phyloP scores from a whole-genome alignment of 2,329 filamentous ascomycete genomes.

The Myriangium duriaei region DNA sequence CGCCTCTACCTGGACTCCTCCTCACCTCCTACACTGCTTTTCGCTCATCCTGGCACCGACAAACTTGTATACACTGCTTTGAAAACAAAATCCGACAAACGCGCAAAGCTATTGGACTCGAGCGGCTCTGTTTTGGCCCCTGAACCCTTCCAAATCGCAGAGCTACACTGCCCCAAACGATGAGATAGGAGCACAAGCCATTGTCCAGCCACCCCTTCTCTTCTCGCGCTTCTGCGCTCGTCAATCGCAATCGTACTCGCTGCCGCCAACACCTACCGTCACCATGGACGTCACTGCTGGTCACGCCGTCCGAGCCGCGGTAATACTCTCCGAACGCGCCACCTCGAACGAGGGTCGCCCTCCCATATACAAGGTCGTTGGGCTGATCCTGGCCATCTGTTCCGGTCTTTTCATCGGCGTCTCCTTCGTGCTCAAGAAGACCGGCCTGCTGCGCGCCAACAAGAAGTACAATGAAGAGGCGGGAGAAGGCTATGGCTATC shows the following conservation, averaged over 20 bases:
- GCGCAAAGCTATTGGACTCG: too few species aligned
- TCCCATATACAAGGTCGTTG: constrained; percentile 66
- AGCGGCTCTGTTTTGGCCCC: too few species aligned
- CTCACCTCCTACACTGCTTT: too few species aligned
- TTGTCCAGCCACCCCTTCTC: constrained; percentile 3
- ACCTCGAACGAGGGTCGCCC: constrained; percentile 34
- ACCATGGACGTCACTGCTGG: constrained; percentile 31
- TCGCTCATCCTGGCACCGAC: too few species aligned
- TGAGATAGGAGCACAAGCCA: too few species aligned
- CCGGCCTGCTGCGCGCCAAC: constrained; percentile 81
- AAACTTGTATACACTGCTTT: too few species aligned
- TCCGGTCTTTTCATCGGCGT: constrained; percentile 88
- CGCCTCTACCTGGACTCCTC: too few species aligned
- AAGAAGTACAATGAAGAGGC: constrained; percentile 93
- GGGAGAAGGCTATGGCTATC: constrained; percentile 91
- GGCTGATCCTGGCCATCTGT: constrained; percentile 70
- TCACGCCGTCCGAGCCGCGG: constrained; percentile 27
- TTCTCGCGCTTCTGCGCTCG: constrained; percentile 2
- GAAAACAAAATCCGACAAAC: too few species aligned
- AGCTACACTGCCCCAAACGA: too few species aligned
- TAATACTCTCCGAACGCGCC: constrained; percentile 34
- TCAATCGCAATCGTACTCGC: too few species aligned
- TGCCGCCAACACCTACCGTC: too few species aligned
- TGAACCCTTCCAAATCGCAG: too few species aligned
- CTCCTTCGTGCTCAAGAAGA: constrained; percentile 93